These are phyloP conservation scores for Mucor ambiguus DNA, from an alignment of 371 early-diverging fungal species.

Conservation along the genomic window DNA sequence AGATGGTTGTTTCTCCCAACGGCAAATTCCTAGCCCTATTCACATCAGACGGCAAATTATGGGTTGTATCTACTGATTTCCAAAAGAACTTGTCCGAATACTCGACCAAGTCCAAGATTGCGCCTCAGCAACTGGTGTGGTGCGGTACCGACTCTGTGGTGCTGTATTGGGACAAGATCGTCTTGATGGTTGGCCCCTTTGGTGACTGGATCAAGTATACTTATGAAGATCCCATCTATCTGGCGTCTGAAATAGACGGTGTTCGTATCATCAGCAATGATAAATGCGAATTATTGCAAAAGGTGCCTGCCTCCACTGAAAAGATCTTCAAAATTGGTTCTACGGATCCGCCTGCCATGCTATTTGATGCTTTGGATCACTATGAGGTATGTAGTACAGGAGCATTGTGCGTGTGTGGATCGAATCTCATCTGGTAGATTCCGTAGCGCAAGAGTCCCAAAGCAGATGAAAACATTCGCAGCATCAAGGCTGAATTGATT, in stretches of 20 bases:
- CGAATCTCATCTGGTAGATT: background rate
- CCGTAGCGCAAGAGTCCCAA: conserved; percentile 78
- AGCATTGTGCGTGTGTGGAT: background rate
- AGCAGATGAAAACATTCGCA: conserved; percentile 94
- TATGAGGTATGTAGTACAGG: conserved; percentile 63
- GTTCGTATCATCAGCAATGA: conserved; percentile 86
- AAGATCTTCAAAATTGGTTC: conserved; percentile 94
- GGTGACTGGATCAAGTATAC: conserved; percentile 88
- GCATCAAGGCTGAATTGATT: conserved; percentile 76
- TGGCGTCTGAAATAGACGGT: conserved; percentile 92
- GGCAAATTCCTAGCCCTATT: conserved; percentile 90
- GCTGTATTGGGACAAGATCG: conserved; percentile 79
- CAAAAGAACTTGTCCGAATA: conserved; percentile 90
- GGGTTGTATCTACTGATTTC: conserved; percentile 95
- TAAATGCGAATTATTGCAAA: conserved; percentile 84
- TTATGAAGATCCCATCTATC: conserved; percentile 77
- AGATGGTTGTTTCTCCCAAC: conserved; percentile 91
- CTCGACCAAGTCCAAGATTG: conserved; percentile 64
- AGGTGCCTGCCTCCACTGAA: conserved; percentile 84
- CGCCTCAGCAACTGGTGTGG: conserved; percentile 88
- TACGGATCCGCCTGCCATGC: conserved; percentile 90
- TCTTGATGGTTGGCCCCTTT: conserved; percentile 91
- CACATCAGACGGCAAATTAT: conserved; percentile 79
- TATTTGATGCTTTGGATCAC: conserved; percentile 92
- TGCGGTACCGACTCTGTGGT: conserved; percentile 96